These are phyloP conservation scores for Anthracocystis setariae DNA, from an alignment of 1,284 basidiomycete genomes.

Conservation along the genomic window DNA sequence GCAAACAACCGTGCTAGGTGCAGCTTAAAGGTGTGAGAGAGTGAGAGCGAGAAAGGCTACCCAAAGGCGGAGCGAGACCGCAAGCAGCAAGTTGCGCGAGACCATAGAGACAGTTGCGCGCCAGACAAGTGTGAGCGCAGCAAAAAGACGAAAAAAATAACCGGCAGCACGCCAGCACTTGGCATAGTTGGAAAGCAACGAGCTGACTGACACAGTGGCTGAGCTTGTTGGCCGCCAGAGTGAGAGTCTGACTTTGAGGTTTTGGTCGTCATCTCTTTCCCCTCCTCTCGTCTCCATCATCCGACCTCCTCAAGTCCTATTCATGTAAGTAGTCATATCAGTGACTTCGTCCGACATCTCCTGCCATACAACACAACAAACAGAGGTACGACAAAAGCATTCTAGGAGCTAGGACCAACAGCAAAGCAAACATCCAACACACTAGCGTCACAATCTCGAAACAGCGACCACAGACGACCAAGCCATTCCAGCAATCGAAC, in stretches of 20 bases:
- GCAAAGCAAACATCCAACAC: not conserved
- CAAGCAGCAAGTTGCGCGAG: not conserved
- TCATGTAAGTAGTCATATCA: constrained; percentile 35
- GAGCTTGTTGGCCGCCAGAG: constrained; percentile 7
- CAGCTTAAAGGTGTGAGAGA: too few species aligned
- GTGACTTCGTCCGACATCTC: constrained; percentile 11
- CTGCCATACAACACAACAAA: constrained; percentile 19
- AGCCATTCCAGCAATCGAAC: too few species aligned
- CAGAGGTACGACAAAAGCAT: constrained; percentile 13
- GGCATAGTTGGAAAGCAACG: not conserved
- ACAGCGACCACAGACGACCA: too few species aligned
- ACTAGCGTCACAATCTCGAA: not conserved
- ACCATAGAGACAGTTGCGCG: not conserved
- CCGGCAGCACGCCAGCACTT: constrained; percentile 11
- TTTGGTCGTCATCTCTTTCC: constrained; percentile 38
- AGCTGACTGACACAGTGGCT: constrained; percentile 11
- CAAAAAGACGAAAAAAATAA: not conserved
- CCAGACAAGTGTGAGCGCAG: constrained; percentile 2
- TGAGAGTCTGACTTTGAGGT: constrained; percentile 35
- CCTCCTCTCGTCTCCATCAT: constrained; percentile 48
- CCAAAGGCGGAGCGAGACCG: constrained; percentile 3
- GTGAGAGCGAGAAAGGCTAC: too few species aligned
- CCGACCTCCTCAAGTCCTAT: constrained; percentile 47
- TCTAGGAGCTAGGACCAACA: not conserved
- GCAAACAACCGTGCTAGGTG: too few species aligned